Evolutionary conservation across 176 grass and related monocot genomes (phyloP).

Genomic region (Aegilops bicornis): DNA sequence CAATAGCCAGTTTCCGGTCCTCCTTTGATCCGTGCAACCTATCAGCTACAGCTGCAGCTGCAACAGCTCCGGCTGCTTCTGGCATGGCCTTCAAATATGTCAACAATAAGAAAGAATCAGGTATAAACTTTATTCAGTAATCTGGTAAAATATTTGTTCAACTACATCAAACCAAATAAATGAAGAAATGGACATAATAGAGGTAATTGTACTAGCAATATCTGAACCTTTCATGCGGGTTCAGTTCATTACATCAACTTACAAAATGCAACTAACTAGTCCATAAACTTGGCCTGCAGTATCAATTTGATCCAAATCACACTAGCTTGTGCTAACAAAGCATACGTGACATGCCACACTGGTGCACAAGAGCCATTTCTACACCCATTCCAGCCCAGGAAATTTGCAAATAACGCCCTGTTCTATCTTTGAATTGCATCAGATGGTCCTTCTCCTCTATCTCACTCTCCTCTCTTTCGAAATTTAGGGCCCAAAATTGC

Average conservation of each 20-base stretch:
- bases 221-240: not conserved
- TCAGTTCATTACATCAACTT: not conserved
- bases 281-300: not conserved
- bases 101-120: slow-evolving; percentile 39
- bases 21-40: slow-evolving; percentile 91
- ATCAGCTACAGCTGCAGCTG: slow-evolving; percentile 93
- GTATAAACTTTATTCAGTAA: slow-evolving; percentile 1
- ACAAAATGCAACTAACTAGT: not conserved
- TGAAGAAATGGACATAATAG: not conserved
- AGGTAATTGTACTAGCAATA: not conserved
- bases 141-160: slow-evolving; percentile 19
- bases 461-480: not conserved
- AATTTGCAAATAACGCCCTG: not conserved
- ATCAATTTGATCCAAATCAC: no score
- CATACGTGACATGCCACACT: not conserved
- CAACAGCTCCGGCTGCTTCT: slow-evolving; percentile 95
- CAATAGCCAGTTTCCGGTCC: slow-evolving; percentile 80
- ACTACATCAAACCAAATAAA: not conserved
- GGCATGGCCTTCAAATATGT: slow-evolving; percentile 78
- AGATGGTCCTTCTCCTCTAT: not conserved
- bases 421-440: not conserved
- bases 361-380: not conserved
- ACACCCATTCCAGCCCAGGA: not conserved
- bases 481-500: not conserved
- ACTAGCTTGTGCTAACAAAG: no score